Evolutionary conservation across 2,329 filamentous ascomycete species (phyloP).

Genomic region (Fusarium globosum): DNA sequence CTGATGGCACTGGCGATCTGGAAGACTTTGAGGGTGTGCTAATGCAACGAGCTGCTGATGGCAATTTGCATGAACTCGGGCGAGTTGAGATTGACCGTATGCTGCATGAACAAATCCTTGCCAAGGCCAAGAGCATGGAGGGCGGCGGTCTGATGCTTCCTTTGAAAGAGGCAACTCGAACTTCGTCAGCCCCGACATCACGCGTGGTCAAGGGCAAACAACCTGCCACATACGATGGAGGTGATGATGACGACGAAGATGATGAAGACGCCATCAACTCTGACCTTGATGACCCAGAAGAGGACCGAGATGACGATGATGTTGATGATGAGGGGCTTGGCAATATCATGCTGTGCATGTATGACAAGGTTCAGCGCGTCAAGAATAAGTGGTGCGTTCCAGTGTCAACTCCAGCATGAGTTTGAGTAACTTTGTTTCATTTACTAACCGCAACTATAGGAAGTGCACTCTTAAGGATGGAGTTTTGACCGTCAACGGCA

Average conservation of each 20-base stretch:
- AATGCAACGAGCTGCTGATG: slow-evolving; percentile 65
- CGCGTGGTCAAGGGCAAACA: slow-evolving; percentile 47
- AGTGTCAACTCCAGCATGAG: not conserved
- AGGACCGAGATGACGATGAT: slow-evolving; percentile 83
- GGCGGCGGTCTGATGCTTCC: slow-evolving; percentile 82
- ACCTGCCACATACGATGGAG: slow-evolving; percentile 69
- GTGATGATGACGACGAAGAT: slow-evolving; percentile 67
- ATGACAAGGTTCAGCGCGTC: slow-evolving; percentile 98
- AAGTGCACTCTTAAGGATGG: slow-evolving; percentile 99
- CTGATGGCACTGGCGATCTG: slow-evolving; percentile 77
- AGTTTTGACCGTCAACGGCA: slow-evolving; percentile 90
- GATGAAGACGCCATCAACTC: slow-evolving; percentile 99
- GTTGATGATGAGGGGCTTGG: slow-evolving; percentile 86
- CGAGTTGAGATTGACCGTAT: slow-evolving; percentile 74
- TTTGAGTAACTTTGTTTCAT: not conserved
- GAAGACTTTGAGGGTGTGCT: slow-evolving; percentile 69
- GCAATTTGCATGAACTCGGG: slow-evolving; percentile 66
- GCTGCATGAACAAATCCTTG: slow-evolving; percentile 75
- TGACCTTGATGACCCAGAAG: slow-evolving; percentile 94
- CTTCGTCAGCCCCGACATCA: slow-evolving; percentile 29
- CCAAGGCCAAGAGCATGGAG: slow-evolving; percentile 75
- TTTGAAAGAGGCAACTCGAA: slow-evolving; percentile 65
- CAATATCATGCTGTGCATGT: slow-evolving; percentile 98
- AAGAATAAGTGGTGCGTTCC: slow-evolving; percentile 91
- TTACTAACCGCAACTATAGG: slow-evolving; percentile 57